Percentiles rank a stretch among this genome's conserved stretches.
Evolutionary conservation across 1,284 basidiomycete species (phyloP).

Genomic region (Rhodotorula sp.): DNA sequence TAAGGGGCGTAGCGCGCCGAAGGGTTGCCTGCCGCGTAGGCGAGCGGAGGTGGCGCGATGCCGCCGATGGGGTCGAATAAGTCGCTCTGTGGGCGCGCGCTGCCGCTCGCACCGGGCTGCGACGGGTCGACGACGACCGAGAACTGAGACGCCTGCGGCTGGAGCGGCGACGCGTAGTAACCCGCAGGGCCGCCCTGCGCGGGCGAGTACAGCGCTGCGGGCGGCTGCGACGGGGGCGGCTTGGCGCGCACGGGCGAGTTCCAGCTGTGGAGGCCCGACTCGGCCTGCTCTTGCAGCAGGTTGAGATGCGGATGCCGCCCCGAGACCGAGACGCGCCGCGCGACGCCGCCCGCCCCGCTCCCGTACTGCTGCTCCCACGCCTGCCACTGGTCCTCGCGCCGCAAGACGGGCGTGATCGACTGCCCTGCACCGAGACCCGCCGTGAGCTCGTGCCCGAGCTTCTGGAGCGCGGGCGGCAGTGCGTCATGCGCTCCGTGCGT

Average conservation of each 20-base stretch:
- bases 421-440: slow-evolving; percentile 26
- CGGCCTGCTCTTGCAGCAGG: slow-evolving; percentile 73
- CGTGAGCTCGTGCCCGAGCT: slow-evolving; percentile 48
- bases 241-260: slow-evolving; percentile 51
- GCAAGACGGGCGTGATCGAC: slow-evolving; percentile 38
- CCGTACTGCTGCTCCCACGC: slow-evolving; percentile 36
- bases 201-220: not conserved
- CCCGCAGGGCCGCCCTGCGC: not conserved
- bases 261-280: slow-evolving; percentile 51
- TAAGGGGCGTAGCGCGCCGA: slow-evolving; percentile 22
- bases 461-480: slow-evolving; percentile 78
- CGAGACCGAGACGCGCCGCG: slow-evolving; percentile 70
- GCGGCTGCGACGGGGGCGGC: slow-evolving; percentile 1
- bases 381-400: slow-evolving; percentile 41
- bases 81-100: slow-evolving; percentile 3
- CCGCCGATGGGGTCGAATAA: slow-evolving; percentile 15
- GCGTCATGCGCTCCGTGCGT: slow-evolving; percentile 70
- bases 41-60: slow-evolving; percentile 26
- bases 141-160: slow-evolving; percentile 23
- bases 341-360: slow-evolving; percentile 13
- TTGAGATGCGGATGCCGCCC: slow-evolving; percentile 84
- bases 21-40: slow-evolving; percentile 16
- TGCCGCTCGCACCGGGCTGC: not conserved
- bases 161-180: slow-evolving; percentile 28
- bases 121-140: slow-evolving; percentile 37